phyloP scores from a whole-genome alignment of 2,329 filamentous ascomycete species.

The Alternaria angustiovoidea region DNA sequence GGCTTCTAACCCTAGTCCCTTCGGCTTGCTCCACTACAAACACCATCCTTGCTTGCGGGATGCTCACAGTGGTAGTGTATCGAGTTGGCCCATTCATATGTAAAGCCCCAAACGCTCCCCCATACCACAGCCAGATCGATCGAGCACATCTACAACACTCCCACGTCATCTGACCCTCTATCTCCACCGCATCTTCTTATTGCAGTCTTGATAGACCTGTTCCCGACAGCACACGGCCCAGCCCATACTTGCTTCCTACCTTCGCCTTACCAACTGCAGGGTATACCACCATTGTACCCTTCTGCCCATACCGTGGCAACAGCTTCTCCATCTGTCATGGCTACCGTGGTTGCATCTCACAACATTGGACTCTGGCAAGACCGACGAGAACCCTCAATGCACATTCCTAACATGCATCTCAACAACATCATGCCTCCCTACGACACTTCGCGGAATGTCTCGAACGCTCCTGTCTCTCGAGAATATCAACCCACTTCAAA shows the following conservation, averaged over 20 bases:
- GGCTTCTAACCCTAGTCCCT: conserved; percentile 41
- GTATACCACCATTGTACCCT: conserved; percentile 27
- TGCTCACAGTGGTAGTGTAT: conserved; percentile 32
- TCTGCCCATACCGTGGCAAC: conserved; percentile 28
- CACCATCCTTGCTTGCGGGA: conserved; percentile 48
- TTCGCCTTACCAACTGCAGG: conserved; percentile 25
- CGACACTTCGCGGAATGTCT: conserved; percentile 37
- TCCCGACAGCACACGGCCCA: conserved; percentile 34
- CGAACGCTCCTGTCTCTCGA: conserved; percentile 37
- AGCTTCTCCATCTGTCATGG: conserved; percentile 43
- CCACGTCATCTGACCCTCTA: conserved; percentile 38
- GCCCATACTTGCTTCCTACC: conserved; percentile 31
- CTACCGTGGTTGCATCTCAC: conserved; percentile 49
- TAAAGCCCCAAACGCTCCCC: conserved; percentile 45
- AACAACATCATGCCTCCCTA: conserved; percentile 41
- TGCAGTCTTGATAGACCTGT: conserved; percentile 31
- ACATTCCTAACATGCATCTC: conserved; percentile 44
- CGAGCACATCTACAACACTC: conserved; percentile 41
- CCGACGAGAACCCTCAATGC: conserved; percentile 39
- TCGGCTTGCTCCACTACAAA: conserved; percentile 42
- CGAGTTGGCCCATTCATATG: conserved; percentile 43
- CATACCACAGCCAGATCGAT: conserved; percentile 34
- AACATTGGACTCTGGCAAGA: conserved; percentile 47
- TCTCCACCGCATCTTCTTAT: conserved; percentile 28
- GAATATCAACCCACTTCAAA: conserved; percentile 41